Conservation (phyloP, 257 asterid genomes). For the Schizonepeta tenuifolia region DNA sequence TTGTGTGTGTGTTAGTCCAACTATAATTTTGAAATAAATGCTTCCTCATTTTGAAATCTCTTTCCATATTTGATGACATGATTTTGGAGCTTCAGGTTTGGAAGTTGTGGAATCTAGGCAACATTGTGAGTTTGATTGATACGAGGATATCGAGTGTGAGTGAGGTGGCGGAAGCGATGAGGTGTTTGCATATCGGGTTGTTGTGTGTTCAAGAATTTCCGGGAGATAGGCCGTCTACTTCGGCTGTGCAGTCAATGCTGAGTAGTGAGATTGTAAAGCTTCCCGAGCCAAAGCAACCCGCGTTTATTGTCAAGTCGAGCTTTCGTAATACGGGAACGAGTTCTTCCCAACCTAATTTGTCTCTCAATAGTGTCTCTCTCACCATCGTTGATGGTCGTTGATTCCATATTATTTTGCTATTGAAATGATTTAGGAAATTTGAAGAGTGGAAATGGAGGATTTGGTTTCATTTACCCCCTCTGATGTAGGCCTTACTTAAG, state of each 20-base stretch:
- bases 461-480: too few relatives aligned
- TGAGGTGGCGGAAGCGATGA: background rate
- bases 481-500: too few relatives aligned
- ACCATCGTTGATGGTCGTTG: background rate
- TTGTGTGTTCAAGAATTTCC: constrained; percentile 11
- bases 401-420: background rate
- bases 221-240: background rate
- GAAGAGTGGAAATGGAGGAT: too few relatives aligned
- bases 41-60: too few relatives aligned
- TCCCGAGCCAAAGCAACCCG: background rate
- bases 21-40: too few relatives aligned
- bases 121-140: background rate
- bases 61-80: background rate
- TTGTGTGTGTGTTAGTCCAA: background rate
- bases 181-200: constrained; percentile 7
- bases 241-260: background rate
- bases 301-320: background rate
- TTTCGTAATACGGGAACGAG: background rate
- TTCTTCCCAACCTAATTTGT: background rate
- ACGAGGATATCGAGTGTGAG: background rate
- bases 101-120: background rate
- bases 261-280: background rate
- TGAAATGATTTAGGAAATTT: background rate
- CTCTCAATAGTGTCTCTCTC: background rate
- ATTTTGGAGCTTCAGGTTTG: background rate